phyloP scores from a whole-genome alignment of 2,329 filamentous ascomycete genomes.

The Penicillium palitans region DNA sequence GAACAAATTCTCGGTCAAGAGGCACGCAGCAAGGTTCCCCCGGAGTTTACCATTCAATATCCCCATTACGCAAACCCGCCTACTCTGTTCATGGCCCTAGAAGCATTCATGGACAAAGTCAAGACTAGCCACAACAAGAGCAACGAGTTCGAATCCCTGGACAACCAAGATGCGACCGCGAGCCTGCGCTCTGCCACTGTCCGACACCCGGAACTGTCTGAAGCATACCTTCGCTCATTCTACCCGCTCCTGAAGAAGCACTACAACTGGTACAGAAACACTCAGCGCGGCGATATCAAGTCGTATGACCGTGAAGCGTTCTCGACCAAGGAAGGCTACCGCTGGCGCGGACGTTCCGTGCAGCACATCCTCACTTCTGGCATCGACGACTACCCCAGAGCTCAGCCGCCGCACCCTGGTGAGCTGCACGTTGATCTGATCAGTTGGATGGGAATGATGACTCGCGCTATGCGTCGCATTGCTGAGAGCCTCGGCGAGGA shows the following conservation, averaged over 20 bases:
- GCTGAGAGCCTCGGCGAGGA: conserved; percentile 70
- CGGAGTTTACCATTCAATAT: conserved; percentile 92
- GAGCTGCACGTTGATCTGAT: conserved; percentile 95
- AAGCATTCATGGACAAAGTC: conserved; percentile 78
- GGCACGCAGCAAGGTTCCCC: conserved; percentile 89
- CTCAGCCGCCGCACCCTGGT: conserved; percentile 89
- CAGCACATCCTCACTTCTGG: conserved; percentile 89
- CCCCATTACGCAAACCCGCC: conserved; percentile 97
- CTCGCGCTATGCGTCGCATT: conserved; percentile 77
- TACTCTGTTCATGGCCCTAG: conserved; percentile 86
- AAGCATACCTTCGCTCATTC: conserved; percentile 70
- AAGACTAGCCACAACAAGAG: conserved; percentile 49
- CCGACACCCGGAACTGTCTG: conserved; percentile 65
- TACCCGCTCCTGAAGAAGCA: conserved; percentile 87
- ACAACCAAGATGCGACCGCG: conserved; percentile 37
- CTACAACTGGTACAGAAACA: conserved; percentile 92
- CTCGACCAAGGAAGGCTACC: conserved; percentile 87
- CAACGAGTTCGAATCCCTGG: conserved; percentile 26
- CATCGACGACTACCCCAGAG: conserved; percentile 91
- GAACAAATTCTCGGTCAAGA: conserved; percentile 93
- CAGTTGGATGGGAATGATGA: conserved; percentile 97
- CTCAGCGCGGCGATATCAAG: conserved; percentile 85
- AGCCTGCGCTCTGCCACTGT: conserved; percentile 64
- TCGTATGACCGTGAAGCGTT: conserved; percentile 87
- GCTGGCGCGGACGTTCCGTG: conserved; percentile 88